Evolutionary conservation across 78 protist species (phyloP).

Genomic region (Planoprotostelium fungivorum): DNA sequence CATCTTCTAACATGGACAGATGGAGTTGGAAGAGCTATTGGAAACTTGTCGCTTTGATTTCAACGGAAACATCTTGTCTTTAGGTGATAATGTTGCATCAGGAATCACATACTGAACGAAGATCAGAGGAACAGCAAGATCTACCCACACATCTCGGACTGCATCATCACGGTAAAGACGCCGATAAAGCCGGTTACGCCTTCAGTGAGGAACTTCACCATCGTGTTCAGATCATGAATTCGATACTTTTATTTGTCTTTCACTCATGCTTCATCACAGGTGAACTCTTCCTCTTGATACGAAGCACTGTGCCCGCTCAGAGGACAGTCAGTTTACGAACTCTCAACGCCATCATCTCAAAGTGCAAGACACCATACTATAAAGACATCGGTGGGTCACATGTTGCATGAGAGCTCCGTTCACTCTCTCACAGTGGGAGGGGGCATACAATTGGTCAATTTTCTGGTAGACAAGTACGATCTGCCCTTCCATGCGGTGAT

Average conservation of each 20-base stretch:
- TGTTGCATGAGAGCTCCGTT: not conserved
- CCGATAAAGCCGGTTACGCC: not conserved
- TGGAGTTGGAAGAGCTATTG: not conserved
- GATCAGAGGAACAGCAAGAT: not conserved
- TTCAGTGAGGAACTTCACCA: not conserved
- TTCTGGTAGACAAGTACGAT: not conserved
- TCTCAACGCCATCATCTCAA: not conserved
- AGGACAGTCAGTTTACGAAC: not conserved
- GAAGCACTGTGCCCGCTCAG: slow-evolving; percentile 1
- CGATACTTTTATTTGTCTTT: too few relatives aligned
- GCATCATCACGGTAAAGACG: not conserved
- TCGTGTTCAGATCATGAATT: too few relatives aligned
- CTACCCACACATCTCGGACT: not conserved
- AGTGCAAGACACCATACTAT: not conserved
- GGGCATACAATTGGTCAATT: not conserved
- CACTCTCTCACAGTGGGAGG: not conserved
- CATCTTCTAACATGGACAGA: not conserved
- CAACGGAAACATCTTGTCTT: not conserved
- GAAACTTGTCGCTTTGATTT: not conserved
- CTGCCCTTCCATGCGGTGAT: not conserved
- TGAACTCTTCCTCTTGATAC: not conserved
- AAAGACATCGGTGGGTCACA: not conserved
- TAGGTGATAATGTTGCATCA: not conserved
- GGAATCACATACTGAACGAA: not conserved
- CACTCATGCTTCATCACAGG: too few relatives aligned